These are phyloP conservation scores for Citrullus mucosospermus DNA, from an alignment of 306 rosid genomes.

Conservation along the genomic window DNA sequence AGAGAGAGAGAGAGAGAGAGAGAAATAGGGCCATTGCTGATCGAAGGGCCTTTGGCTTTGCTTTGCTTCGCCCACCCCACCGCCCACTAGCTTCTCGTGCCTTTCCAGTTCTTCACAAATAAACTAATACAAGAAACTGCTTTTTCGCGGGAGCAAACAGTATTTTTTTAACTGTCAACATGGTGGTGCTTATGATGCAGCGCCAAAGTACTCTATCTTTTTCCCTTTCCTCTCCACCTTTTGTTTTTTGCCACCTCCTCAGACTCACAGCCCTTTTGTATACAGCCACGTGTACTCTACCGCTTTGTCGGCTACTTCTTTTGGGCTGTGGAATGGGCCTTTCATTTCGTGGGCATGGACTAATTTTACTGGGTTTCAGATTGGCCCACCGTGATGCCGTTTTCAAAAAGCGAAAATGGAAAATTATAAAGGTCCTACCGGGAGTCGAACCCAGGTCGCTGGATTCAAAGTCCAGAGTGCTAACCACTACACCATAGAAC, in stretches of 20 bases:
- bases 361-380: not conserved
- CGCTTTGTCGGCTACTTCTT: not conserved
- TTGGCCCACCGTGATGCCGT: not conserved
- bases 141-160: slow-evolving; percentile 61
- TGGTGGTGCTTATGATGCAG: slow-evolving; percentile 6
- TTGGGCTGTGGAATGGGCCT: not conserved
- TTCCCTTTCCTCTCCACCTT: too few relatives aligned
- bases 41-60: not conserved
- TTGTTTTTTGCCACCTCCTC: not conserved
- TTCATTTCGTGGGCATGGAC: not conserved
- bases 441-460: slow-evolving; percentile 5
- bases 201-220: not conserved
- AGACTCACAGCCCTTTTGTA: not conserved
- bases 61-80: slow-evolving; percentile 14
- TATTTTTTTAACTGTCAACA: slow-evolving; percentile 21
- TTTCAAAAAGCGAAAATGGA: too few relatives aligned
- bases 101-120: slow-evolving; percentile 54
- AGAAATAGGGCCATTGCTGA: not conserved
- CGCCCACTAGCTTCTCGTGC: slow-evolving; percentile 14
- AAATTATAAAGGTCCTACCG: not conserved
- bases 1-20: not conserved
- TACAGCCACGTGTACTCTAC: not conserved
- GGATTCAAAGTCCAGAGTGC: slow-evolving; percentile 5
- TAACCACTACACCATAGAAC: slow-evolving; percentile 4
- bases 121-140: slow-evolving; percentile 30